These are phyloP conservation scores for Cicer arietinum DNA, from an alignment of 306 rosid species.

Conservation along the genomic window DNA sequence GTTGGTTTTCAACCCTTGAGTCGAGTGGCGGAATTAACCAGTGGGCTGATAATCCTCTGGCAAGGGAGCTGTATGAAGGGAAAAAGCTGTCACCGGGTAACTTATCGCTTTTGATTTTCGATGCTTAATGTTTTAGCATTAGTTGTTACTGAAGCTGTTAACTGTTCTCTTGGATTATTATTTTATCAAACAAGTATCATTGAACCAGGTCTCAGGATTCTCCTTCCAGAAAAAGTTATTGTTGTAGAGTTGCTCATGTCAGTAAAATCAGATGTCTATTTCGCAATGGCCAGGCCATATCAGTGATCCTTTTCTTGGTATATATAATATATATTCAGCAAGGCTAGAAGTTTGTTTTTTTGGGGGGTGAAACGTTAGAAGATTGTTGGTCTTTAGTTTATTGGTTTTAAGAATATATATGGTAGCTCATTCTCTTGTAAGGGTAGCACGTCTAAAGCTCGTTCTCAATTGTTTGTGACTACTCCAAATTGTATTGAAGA, in stretches of 20 bases:
- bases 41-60: conserved; percentile 89
- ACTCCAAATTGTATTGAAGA: too few relatives aligned
- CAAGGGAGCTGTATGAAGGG: conserved; percentile 82
- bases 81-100: conserved; percentile 82
- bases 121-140: not conserved
- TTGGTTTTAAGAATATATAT: not conserved
- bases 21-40: conserved; percentile 77
- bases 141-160: conserved; percentile 22
- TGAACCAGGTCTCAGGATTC: conserved; percentile 75
- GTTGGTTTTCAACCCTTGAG: conserved; percentile 92
- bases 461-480: too few relatives aligned
- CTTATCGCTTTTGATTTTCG: conserved; percentile 35
- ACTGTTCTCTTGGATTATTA: conserved; percentile 30
- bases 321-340: not conserved
- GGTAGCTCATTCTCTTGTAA: too few relatives aligned
- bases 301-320: conserved; percentile 38
- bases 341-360: conserved; percentile 11
- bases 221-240: conserved; percentile 57
- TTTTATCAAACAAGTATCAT: conserved; percentile 60
- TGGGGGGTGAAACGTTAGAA: too few relatives aligned
- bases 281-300: conserved; percentile 78
- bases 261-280: conserved; percentile 64
- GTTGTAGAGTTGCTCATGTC: conserved; percentile 86
- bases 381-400: conserved; percentile 1
- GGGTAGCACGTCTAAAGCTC: too few relatives aligned